These are phyloP conservation scores for Trametes maxima DNA, from an alignment of 768 basidiomycete genomes.

Conservation along the genomic window DNA sequence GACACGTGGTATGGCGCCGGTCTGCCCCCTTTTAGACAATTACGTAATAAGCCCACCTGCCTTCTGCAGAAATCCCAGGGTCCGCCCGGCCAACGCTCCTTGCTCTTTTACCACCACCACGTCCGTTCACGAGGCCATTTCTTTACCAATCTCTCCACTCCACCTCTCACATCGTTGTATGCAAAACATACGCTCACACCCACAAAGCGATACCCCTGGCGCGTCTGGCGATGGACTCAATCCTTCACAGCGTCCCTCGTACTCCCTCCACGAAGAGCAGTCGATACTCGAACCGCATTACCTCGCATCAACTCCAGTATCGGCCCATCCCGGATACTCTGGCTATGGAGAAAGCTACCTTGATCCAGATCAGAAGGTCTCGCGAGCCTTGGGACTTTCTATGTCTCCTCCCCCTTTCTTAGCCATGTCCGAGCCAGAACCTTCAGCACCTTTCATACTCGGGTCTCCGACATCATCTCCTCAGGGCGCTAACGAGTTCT, in stretches of 20 bases:
- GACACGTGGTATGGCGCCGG: background rate
- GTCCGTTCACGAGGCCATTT: no score
- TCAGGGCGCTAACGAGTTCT: conserved; percentile 2
- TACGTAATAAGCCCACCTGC: background rate
- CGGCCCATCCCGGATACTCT: background rate
- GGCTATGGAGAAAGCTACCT: background rate
- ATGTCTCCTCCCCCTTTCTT: conserved; percentile 5
- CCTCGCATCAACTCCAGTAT: background rate
- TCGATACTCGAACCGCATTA: background rate
- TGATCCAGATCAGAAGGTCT: conserved; percentile 20
- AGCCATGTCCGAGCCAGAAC: conserved; percentile 23
- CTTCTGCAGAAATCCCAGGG: background rate
- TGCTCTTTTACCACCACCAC: no score
- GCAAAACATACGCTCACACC: conserved; percentile 8
- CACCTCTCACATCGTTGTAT: background rate
- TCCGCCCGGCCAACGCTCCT: background rate
- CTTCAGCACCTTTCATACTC: background rate
- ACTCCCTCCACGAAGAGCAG: background rate
- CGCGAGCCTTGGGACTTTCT: conserved; percentile 17
- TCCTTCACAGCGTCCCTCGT: conserved; percentile 1
- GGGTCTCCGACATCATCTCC: conserved; percentile 12
- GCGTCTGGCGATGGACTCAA: conserved; percentile 7
- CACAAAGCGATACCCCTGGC: background rate
- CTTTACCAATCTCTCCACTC: background rate
- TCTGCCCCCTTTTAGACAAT: no score